Conservation (phyloP, 495 filamentous ascomycete species). For the Hypoxylon lienhwacheense region DNA sequence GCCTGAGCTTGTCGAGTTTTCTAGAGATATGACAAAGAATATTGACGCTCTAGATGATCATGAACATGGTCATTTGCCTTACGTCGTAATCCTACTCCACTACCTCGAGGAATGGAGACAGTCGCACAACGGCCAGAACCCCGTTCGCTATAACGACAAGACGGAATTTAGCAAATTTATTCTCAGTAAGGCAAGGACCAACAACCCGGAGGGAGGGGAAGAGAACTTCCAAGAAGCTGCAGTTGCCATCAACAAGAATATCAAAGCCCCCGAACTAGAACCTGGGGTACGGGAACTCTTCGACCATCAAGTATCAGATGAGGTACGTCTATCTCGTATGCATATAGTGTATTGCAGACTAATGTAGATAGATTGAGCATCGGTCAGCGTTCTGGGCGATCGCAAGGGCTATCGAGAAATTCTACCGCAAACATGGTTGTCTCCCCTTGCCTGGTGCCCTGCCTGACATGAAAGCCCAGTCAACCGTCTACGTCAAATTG, state of each 20-base stretch:
- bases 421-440: slow-evolving; percentile 67
- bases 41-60: slow-evolving; percentile 73
- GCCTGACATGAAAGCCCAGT: slow-evolving; percentile 98
- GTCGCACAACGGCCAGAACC: slow-evolving; percentile 66
- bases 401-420: slow-evolving; percentile 73
- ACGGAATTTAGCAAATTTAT: slow-evolving; percentile 75
- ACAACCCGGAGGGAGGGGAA: slow-evolving; percentile 84
- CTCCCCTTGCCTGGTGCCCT: slow-evolving; percentile 85
- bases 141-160: slow-evolving; percentile 82
- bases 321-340: slow-evolving; percentile 42
- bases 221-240: slow-evolving; percentile 97
- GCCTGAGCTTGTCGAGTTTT: slow-evolving; percentile 74
- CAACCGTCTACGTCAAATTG: slow-evolving; percentile 84
- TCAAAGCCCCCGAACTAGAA: slow-evolving; percentile 62
- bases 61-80: slow-evolving; percentile 92
- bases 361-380: slow-evolving; percentile 42
- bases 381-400: slow-evolving; percentile 83
- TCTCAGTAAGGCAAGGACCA: slow-evolving; percentile 62
- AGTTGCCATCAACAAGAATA: slow-evolving; percentile 80
- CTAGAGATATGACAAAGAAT: slow-evolving; percentile 60
- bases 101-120: slow-evolving; percentile 85
- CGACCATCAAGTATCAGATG: slow-evolving; percentile 55
- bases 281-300: slow-evolving; percentile 77
- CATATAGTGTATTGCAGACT: slow-evolving; percentile 23
- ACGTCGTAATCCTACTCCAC: slow-evolving; percentile 79